Base-by-base conservation (phyloP, 306 rosid species). In the Pyrus communis region DNA sequence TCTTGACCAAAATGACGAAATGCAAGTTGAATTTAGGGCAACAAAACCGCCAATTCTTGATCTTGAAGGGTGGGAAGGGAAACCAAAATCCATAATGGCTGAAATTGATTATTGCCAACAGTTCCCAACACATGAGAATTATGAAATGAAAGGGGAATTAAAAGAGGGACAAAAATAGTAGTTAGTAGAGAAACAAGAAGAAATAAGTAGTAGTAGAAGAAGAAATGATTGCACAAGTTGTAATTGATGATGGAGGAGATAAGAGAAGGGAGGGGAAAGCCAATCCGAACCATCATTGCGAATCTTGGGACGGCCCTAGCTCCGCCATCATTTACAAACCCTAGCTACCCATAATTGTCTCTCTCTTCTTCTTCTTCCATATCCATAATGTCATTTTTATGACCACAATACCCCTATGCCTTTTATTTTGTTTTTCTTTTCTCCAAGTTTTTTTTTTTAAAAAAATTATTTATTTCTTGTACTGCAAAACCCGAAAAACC, bases 271-370 rank as follows among this genome's bases (percentile, higher is more conserved):
- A 81, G 85, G 82, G 91, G 73, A 89, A 86, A 93, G 87, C 98
- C 98, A 92, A 96, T 91, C 99, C 97, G 84, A 82, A 87, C 88
- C 97, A 96, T 96, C 90, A 96, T 96, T 96, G 98, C 98, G 96
- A 85, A 96, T 92, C 97, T 92, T 92, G 91, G 93, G 91, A 89
- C 86, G 97, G 87, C 92, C 93, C 91, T 90, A 92, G 97, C 93
- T 22, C 91, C 96, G 85, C 93, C 97, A 92, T 95, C 99, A 96
- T 95, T 92, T 89, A 52, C 82, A 89, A 79, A 79, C 87, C 86
- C 92, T 95, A 86, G 87, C 54, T 95, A 86, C 85, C 54, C 65
- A 92, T 91, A 80, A 90, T 89, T 89, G 85, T 85, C 86, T 85
- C 88, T 78, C 55, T 5, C 3, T 18, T 61, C 66, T 78, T 27